Conservation (phyloP, 1,139 yeast species). For the Geotrichum bryndzae region DNA sequence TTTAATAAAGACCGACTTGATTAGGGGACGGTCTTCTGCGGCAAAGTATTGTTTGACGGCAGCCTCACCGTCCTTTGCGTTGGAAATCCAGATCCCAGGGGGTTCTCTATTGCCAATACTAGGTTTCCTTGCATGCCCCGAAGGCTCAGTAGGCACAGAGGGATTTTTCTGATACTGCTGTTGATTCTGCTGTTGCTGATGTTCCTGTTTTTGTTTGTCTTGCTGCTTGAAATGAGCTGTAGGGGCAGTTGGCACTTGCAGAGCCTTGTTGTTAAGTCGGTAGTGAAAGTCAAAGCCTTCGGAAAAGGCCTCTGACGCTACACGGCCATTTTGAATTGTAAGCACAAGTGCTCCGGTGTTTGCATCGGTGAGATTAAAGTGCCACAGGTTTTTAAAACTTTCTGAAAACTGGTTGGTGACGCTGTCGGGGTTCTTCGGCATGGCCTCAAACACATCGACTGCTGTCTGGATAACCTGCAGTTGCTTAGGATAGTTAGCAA, state of each 20-base stretch:
- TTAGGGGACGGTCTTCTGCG: conserved; percentile 31
- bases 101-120: not conserved
- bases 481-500: conserved; percentile 34
- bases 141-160: conserved; percentile 11
- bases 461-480: conserved; percentile 47
- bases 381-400: conserved; percentile 72
- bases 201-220: not conserved
- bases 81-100: conserved; percentile 39
- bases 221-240: not conserved
- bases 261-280: conserved; percentile 25
- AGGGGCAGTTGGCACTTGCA: conserved; percentile 6
- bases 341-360: conserved; percentile 42
- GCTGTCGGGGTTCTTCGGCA: conserved; percentile 38
- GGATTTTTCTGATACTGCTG: not conserved
- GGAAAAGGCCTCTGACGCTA: conserved; percentile 41
- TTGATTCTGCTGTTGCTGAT: not conserved
- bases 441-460: conserved; percentile 55
- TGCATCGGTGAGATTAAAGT: conserved; percentile 65
- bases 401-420: conserved; percentile 47
- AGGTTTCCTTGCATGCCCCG: conserved; percentile 3
- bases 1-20: conserved; percentile 32
- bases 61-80: conserved; percentile 34
- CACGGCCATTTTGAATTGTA: conserved; percentile 39
- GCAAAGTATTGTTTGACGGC: conserved; percentile 32
- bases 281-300: conserved; percentile 49